phyloP scores from a whole-genome alignment of 371 early-diverging fungal genomes.

The Mortierella sp. region DNA sequence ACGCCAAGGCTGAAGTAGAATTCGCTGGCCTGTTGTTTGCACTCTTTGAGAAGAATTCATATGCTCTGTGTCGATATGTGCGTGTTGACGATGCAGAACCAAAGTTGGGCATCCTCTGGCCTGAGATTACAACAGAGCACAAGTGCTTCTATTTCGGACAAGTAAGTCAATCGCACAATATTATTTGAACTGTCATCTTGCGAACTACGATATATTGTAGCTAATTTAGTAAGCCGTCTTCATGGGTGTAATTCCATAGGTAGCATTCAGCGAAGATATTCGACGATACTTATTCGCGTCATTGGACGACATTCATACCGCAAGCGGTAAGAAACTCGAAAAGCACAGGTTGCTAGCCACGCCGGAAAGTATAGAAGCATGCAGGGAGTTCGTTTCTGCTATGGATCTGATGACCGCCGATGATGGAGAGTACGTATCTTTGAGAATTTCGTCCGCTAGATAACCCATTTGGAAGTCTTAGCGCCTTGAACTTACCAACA shows the following conservation, averaged over 20 bases:
- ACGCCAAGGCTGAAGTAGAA: constrained; percentile 54
- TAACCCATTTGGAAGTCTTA: background rate
- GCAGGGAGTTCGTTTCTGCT: constrained; percentile 66
- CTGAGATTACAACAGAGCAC: constrained; percentile 61
- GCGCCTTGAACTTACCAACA: no score
- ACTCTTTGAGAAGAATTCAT: constrained; percentile 64
- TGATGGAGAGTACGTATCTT: constrained; percentile 57
- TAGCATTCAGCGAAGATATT: constrained; percentile 81
- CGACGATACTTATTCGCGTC: constrained; percentile 68
- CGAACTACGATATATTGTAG: background rate
- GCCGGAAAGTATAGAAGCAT: constrained; percentile 62
- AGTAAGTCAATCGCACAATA: constrained; percentile 48
- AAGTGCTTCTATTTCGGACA: constrained; percentile 69
- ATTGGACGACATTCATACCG: constrained; percentile 59
- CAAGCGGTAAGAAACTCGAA: constrained; percentile 59
- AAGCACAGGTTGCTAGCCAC: constrained; percentile 63
- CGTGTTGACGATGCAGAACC: constrained; percentile 65
- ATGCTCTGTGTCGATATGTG: constrained; percentile 77
- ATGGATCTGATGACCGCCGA: constrained; percentile 66
- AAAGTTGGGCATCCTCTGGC: constrained; percentile 74
- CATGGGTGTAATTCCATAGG: constrained; percentile 42
- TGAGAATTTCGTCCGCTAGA: background rate
- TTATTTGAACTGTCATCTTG: background rate
- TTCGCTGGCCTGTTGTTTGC: constrained; percentile 71
- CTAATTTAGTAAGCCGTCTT: background rate